These are phyloP conservation scores for Aristolochia californica DNA, from an alignment of 164 flowering plant species.

Conservation along the genomic window DNA sequence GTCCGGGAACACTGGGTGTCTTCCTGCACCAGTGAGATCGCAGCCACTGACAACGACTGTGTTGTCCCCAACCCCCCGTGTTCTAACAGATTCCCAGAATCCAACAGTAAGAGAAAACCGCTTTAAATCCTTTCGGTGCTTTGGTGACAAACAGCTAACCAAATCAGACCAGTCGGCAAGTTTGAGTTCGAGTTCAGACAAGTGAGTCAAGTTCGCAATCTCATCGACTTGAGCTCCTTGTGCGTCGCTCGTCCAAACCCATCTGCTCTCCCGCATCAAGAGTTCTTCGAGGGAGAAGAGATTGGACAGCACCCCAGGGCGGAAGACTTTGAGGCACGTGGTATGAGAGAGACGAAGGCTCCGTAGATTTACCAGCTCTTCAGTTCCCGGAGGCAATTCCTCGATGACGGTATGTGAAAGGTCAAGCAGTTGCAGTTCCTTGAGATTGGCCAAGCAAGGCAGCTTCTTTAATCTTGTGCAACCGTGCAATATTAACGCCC, in stretches of 20 bases:
- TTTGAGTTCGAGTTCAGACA: not conserved
- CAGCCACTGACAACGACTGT: conserved; percentile 1
- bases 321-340: not conserved
- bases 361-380: not conserved
- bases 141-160: not conserved
- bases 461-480: not conserved
- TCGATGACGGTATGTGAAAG: conserved; percentile 1
- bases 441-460: conserved; percentile 1
- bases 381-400: conserved; percentile 1
- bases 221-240: conserved; percentile 2
- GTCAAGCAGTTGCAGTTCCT: conserved; percentile 3
- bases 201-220: not conserved
- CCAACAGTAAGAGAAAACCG: not conserved
- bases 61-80: not conserved
- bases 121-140: not conserved
- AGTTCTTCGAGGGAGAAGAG: conserved; percentile 5
- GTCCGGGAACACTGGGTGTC: not conserved
- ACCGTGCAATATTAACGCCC: not conserved
- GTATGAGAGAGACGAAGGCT: conserved; percentile 2
- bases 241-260: conserved; percentile 3
- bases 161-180: not conserved
- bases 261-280: not conserved
- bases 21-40: not conserved
- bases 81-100: not conserved
- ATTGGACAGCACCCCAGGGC: not conserved